A percentile compares a stretch with the other conserved stretches of the same genome.
These are phyloP conservation scores for Polytrichum commune DNA, from an alignment of 225 moss, liverwort and hornwort species.

Conservation along the genomic window DNA sequence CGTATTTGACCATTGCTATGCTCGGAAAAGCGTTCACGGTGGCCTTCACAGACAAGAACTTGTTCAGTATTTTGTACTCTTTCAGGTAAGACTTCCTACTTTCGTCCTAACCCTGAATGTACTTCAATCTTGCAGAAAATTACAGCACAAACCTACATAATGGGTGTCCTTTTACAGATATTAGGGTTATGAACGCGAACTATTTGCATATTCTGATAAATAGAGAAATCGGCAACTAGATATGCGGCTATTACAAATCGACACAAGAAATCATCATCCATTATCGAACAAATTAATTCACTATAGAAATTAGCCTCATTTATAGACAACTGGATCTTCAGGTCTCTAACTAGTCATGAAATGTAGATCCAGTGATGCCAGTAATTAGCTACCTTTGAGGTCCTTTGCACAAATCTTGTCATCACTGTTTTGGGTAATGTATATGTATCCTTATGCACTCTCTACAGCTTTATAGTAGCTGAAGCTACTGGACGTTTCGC, in stretches of 20 bases:
- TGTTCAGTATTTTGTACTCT: slow-evolving; percentile 31
- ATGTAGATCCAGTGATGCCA: background rate
- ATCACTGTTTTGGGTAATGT: background rate
- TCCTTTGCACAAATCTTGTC: background rate
- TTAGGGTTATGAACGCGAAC: no score
- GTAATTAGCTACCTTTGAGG: no score
- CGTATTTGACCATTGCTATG: slow-evolving; percentile 36
- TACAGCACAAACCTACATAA: no score
- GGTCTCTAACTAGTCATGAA: background rate
- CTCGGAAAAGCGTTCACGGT: slow-evolving; percentile 36
- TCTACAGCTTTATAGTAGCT: slow-evolving; percentile 2
- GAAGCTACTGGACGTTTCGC: slow-evolving; percentile 4
- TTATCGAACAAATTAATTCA: no score
- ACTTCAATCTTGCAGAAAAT: no score
- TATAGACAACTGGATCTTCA: background rate
- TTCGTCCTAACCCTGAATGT: no score
- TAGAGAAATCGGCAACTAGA: no score
- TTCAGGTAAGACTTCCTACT: slow-evolving; percentile 23
- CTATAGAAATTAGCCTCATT: no score
- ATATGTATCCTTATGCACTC: background rate
- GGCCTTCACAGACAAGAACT: slow-evolving; percentile 36
- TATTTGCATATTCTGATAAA: no score
- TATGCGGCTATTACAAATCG: no score
- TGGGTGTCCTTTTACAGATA: no score
- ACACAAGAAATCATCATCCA: no score